Percentiles rank a stretch among this genome's conserved stretches.
phyloP scores from a whole-genome alignment of 176 grass and related monocot species.

The Hordeum marinum region DNA sequence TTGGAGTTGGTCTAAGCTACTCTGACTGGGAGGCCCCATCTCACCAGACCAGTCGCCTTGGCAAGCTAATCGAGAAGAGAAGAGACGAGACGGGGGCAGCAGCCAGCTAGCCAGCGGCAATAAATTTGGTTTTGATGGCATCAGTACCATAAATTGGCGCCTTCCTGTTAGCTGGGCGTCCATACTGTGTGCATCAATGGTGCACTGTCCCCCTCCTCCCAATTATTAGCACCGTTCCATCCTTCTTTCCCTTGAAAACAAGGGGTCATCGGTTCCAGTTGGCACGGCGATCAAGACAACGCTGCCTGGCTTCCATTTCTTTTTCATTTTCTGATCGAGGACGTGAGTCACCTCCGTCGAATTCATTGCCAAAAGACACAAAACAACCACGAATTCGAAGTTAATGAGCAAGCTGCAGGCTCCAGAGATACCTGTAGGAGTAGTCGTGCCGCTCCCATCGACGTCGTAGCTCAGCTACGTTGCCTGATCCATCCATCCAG shows the following conservation, averaged over 20 bases:
- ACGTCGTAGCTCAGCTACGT: not conserved
- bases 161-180: conserved; percentile 9
- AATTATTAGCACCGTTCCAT: conserved; percentile 19
- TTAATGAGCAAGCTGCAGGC: not conserved
- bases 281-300: conserved; percentile 28
- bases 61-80: not conserved
- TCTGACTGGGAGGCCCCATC: too few species aligned
- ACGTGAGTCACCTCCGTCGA: not conserved
- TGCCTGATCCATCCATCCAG: not conserved
- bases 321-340: not conserved
- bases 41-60: not conserved
- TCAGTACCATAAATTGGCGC: conserved; percentile 22
- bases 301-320: not conserved
- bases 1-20: too few species aligned
- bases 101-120: not conserved
- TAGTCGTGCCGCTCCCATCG: not conserved
- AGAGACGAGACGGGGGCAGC: not conserved
- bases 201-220: not conserved
- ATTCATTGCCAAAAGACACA: not conserved
- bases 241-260: not conserved
- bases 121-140: conserved; percentile 29
- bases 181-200: conserved; percentile 26
- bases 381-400: not conserved
- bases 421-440: not conserved
- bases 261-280: not conserved